phyloP scores from a whole-genome alignment of 1,139 yeast species.

The Geotrichum citri-aurantii region DNA sequence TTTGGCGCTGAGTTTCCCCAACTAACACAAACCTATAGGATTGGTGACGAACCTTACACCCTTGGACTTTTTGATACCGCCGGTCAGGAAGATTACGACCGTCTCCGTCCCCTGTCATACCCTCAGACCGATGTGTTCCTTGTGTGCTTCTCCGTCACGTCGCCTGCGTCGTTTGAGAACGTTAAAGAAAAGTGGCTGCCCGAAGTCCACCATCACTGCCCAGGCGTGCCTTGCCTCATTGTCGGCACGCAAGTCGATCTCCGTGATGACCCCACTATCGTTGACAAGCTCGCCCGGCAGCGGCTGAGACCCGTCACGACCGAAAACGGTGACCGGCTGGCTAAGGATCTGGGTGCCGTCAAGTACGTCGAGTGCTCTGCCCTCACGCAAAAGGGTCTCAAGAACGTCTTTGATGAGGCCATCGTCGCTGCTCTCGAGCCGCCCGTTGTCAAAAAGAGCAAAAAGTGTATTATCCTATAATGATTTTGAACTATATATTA shows the following conservation, averaged over 20 bases:
- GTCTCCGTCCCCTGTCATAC: constrained; percentile 83
- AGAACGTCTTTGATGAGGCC: constrained; percentile 71
- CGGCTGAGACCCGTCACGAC: constrained; percentile 57
- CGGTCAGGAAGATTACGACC: constrained; percentile 90
- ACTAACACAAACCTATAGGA: constrained; percentile 33
- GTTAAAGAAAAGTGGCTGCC: constrained; percentile 74
- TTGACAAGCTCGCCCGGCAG: constrained; percentile 63
- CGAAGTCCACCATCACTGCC: constrained; percentile 81
- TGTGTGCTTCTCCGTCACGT: constrained; percentile 80
- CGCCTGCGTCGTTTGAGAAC: constrained; percentile 75
- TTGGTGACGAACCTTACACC: constrained; percentile 97
- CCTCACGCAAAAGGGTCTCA: constrained; percentile 72
- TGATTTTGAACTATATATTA: neutral
- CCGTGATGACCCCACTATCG: constrained; percentile 71
- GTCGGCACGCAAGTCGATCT: constrained; percentile 86
- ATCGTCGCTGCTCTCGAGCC: constrained; percentile 66
- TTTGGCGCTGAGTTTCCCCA: too few species aligned
- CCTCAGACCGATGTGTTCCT: constrained; percentile 90
- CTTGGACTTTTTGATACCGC: constrained; percentile 97
- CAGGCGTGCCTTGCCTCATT: constrained; percentile 67
- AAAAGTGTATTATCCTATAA: constrained; percentile 76
- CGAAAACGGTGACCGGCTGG: constrained; percentile 61
- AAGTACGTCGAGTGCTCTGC: constrained; percentile 85
- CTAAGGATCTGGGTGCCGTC: constrained; percentile 67
- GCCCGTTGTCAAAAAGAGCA: constrained; percentile 75